Base-by-base conservation (phyloP, 1,284 basidiomycete genomes). In the Melampsora americana region DNA sequence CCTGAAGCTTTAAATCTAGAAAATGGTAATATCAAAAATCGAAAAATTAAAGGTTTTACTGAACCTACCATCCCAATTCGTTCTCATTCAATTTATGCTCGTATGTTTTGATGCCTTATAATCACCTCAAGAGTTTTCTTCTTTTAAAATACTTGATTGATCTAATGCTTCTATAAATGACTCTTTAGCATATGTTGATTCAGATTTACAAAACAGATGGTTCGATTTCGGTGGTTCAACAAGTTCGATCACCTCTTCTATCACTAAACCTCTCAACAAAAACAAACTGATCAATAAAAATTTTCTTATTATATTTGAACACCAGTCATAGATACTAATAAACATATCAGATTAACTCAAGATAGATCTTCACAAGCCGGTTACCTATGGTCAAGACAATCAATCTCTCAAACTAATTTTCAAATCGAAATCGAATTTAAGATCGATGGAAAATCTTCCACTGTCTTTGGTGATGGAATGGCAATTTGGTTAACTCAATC, bases 301-400 rank as follows among this genome's bases (percentile, higher is more conserved):
- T 16, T 16, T 48, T 0, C 53, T 46, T 66, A 35, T 18, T 50
- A 70, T 60, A 66, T n/a, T n/a, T n/a, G n/a, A n/a, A 30, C 4
- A 62, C 9, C 14, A 68, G 69, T 68, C 44, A 78, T 62, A 56
- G 60, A 77, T 59, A 71, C 46, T 68, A 79, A 77, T 77, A 64
- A 77, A 23, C 77, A 80, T 69, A 81, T 85, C 67, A 80, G 79
- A 69, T 81, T 88, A 35, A 87, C 87, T 6, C 86, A 87, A 79
- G 87, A 88, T 80, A 82, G 84, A 32, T 81, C 83, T 2, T 85
- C 84, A 1, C 85, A 88, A 79, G 82, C 90, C 87, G 95, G 95
- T 73, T 99, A 93, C 92, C 84, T 99, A 60, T 99, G 95, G 95
- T 92, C 91, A 12, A 89, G 94, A 60, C 86, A 95, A 78, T 90